Evolutionary conservation across 2,329 filamentous ascomycete genomes (phyloP), one percentile per base, ranked within the genome.

Genomic region (Myriosclerotinia curreyana): DNA sequence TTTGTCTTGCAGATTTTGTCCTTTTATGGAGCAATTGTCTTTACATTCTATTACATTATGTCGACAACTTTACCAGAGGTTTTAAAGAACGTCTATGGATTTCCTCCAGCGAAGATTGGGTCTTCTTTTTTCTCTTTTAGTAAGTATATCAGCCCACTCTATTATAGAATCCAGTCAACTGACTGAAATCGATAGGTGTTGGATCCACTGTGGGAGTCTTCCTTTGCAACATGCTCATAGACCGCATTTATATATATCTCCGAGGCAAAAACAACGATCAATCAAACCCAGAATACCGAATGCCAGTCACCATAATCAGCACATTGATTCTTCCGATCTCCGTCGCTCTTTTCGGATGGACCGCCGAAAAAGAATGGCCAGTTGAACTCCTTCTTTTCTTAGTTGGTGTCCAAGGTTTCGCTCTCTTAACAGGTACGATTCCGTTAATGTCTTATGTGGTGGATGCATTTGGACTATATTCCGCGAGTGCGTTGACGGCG

Each of bases 281-380:
- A 4, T 40, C 31, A 17, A 25, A 52, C 3, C 86, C 87, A 0
- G 87, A 90, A 68, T 85, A 83, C 69, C 83, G 87, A n/a, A 77
- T 87, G 0, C 86, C 86, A 0, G 76, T 87, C 3, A 82, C 86
- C 74, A 71, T 84, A 14, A 75, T 81, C 0, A 82, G 81, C 0
- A 80, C 80, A 0, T 51, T 86, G 0, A 65, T 86, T 2, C 49
- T 87, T 0, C 86, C 86, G 0, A 73, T 86, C 15, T 79, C 81
- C 1, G 75, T 86, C 0, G 78, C 84, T 64, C 77, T 82, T 69
- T 86, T 86, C 69, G 84, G 84, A 38, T 86, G 83, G 83, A 60
- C 76, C 75, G 62, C 73, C 76, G n/a, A 75, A 75, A 2, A 64
- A 5, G 79, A 81, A 67, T 86, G 82, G 81, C 81, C 85, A 34